Evolutionary conservation across 2,329 filamentous ascomycete genomes (phyloP), one percentile per base, ranked within the genome.

Genomic region (Chlorencoelia australis): DNA sequence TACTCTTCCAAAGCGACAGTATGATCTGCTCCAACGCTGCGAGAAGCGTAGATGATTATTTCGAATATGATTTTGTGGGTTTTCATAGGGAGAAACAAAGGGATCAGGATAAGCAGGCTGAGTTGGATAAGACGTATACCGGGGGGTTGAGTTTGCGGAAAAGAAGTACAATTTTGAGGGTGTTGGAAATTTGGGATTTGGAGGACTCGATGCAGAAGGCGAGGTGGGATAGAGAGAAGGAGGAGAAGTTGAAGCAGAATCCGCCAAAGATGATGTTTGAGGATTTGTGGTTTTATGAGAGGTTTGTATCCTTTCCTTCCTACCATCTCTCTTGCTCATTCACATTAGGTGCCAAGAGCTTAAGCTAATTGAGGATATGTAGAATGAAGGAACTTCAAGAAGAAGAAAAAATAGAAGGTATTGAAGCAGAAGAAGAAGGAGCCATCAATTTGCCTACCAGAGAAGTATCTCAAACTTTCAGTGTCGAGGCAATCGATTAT

Each of bases 101-200:
- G n/a, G n/a, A n/a, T n/a, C n/a, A n/a, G n/a, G n/a, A n/a, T n/a
- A n/a, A n/a, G n/a, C 57, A 58, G 6, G 55, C 59, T 2, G 43
- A 59, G 29, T 42, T 45, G 20, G 39, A 45, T 4, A 41, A 33
- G 20, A 49, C 44, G 5, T 61, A 55, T 45, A 61, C 60, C 42
- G 60, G 60, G 16, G 60, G 60, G 0, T 46, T 63, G 35, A 58
- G 53, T 16, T 44, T 63, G 39, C 50, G 60, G 38, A 62, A 61
- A 46, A 52, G 58, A 24, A 50, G 43, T 25, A 54, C 51, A 35
- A 57, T 57, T 19, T 34, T 62, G 20, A 34, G 46, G 11, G 35
- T 55, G 49, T 53, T 53, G 33, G 45, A 44, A 7, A 44, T 33
- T 34, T 58, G 37, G 49, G 42, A 50, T 21, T 48, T 50, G 44